A percentile compares a stretch with the other conserved stretches of the same genome.
phyloP scores from a whole-genome alignment of 768 basidiomycete genomes.

The Kwoniella bestiolae region DNA sequence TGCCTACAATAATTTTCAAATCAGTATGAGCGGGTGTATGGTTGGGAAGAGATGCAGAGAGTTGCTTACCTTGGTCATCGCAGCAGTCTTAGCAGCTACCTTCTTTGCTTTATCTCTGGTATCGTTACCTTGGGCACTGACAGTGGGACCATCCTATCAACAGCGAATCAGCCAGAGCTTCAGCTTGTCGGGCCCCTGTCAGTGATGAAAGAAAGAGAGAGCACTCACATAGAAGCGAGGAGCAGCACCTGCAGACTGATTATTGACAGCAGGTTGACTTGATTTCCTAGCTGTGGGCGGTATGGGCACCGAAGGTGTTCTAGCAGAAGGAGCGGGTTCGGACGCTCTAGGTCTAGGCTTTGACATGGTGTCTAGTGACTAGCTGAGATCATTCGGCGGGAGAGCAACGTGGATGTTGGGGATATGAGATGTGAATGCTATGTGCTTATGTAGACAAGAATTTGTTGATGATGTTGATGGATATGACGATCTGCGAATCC shows the following conservation, averaged over 20 bases:
- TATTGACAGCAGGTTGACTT: conserved; percentile 19
- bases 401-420: neutral
- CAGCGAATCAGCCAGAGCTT: neutral
- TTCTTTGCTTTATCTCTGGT: conserved; percentile 29
- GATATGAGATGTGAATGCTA: neutral
- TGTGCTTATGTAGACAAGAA: too few relatives aligned
- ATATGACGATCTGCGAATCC: too few relatives aligned
- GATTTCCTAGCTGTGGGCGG: conserved; percentile 25
- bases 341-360: conserved; percentile 16
- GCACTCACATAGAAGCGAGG: conserved; percentile 48
- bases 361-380: conserved; percentile 6
- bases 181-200: too few relatives aligned
- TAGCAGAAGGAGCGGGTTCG: conserved; percentile 6
- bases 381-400: neutral
- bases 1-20: conserved; percentile 12
- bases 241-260: conserved; percentile 6
- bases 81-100: conserved; percentile 28
- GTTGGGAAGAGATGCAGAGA: neutral
- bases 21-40: conserved; percentile 2
- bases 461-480: too few relatives aligned
- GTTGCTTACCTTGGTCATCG: conserved; percentile 40
- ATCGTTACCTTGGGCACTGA: conserved; percentile 28
- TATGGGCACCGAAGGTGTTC: conserved; percentile 12
- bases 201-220: neutral
- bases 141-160: conserved; percentile 46